These are phyloP conservation scores for Leptoxyphium fumago DNA, from an alignment of 2,329 filamentous ascomycete species.

Conservation along the genomic window DNA sequence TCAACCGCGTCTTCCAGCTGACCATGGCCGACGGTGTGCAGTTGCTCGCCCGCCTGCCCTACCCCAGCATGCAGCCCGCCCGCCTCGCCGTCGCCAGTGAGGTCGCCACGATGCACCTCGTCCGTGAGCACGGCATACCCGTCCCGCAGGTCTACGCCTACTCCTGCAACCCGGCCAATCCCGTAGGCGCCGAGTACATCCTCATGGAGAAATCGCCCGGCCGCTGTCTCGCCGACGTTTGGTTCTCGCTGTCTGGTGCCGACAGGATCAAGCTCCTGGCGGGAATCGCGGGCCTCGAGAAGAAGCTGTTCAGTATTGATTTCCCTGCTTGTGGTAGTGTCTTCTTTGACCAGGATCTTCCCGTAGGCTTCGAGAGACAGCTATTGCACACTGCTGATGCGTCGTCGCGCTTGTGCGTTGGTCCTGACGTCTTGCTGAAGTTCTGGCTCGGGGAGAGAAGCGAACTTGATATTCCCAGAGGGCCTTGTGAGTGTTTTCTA, in stretches of 20 bases:
- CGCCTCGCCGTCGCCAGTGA: conserved; percentile 10
- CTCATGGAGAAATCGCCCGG: conserved; percentile 12
- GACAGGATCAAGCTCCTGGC: conserved; percentile 13
- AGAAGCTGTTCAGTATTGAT: conserved; percentile 11
- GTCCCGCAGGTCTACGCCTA: conserved; percentile 11
- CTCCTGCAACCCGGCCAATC: conserved; percentile 8
- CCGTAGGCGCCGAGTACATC: conserved; percentile 13
- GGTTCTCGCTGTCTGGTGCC: conserved; percentile 8
- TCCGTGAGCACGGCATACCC: conserved; percentile 8
- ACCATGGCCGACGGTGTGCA: conserved; percentile 10
- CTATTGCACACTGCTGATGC: conserved; percentile 4
- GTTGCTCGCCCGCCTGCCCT: conserved; percentile 13
- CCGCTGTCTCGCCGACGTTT: conserved; percentile 5
- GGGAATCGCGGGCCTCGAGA: conserved; percentile 18
- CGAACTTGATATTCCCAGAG: conserved; percentile 14
- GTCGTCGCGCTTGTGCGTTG: conserved; percentile 14
- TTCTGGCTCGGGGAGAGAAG: conserved; percentile 20
- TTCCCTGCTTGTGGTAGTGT: conserved; percentile 22
- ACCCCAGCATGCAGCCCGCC: conserved; percentile 4
- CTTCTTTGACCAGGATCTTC: conserved; percentile 19
- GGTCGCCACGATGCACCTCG: conserved; percentile 12
- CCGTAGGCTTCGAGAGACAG: conserved; percentile 5
- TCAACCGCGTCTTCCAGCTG: conserved; percentile 20
- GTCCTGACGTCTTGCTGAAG: conserved; percentile 15
- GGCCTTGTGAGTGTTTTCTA: conserved; percentile 17